Evolutionary conservation across 306 rosid genomes (phyloP), one percentile per base, ranked within the genome.

Genomic region (Medicago lupulina): DNA sequence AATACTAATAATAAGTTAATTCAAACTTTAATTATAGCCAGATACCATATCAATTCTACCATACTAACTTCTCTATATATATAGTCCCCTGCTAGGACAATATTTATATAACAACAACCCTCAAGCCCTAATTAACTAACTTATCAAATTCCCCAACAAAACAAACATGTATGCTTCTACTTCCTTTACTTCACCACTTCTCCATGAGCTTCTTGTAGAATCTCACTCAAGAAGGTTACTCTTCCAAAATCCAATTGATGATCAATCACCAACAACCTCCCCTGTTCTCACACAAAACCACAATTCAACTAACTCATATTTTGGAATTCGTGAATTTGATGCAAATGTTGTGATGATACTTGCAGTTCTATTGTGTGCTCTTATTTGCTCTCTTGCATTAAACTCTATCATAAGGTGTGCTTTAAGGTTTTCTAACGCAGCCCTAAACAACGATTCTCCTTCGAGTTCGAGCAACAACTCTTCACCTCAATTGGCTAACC

Each of bases 331-430:
- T 39, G 76, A 79, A 62, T 84, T 95, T 7, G 92, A 89, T 46
- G 86, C 96, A 0, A 92, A 95, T 16, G 92, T 89, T 13, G 88
- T 92, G 4, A 87, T 95, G 93, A 90, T 95, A 51, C 92, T 95
- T 36, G 87, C 91, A 3, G 92, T 95, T 61, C 91, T 92, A 23
- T 21, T 95, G 12, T 95, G 96, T 58, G 97, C 97, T 10, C 79
- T 95, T 3, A 83, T 95, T 12, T 90, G 97, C 76, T 95, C 97
- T 0, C 83, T 95, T 3, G 96, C 90, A 0, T 70, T 95, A 38
- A 95, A 89, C 80, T 84, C 90, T 67, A 81, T 95, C 77, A 86
- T 92, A 14, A 82, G 89, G 79, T 95, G 97, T 51, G 90, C 72
- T 12, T 75, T 92, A 8, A 83, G 86, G 67, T 86, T 89, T 76